Evolutionary conservation across 441 rosid species (phyloP), one percentile per base, ranked within the genome.

Genomic region (Gossypium armourianum): DNA sequence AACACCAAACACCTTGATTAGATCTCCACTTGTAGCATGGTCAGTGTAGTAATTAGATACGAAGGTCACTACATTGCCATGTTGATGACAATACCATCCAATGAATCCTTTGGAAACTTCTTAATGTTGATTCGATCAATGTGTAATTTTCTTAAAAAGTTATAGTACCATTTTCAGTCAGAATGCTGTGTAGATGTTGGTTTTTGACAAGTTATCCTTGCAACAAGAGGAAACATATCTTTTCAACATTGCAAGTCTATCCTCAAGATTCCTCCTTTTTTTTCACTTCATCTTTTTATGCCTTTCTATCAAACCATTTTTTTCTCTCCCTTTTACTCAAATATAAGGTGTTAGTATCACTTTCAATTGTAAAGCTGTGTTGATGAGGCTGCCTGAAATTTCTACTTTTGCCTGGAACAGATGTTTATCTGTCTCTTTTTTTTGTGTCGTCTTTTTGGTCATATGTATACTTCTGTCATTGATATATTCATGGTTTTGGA

Each of bases 401-500:
- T 64, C 69, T 45, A 26, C 36, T 21, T 47, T 45, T 47, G 56
- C 36, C 13, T 21, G 56, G 56, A 64, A 47, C 24, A 21, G 56
- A n/a, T 2, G 56, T 45, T 47, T 45, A 13, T 64, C 56, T 64
- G 13, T 1, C 29, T 47, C 26, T 62, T 62, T 19, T 9, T 62
- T 29, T 15, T 63, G 36, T 64, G 6, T n/a, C 4, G 20, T n/a
- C 6, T 47, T 9, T 13, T 29, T 12, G 36, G 13, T 32, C 55
- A 2, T 43, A 21, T 8, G 9, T n/a, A 23, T 64, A 12, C 21
- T 47, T 23, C 17, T 43, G 1, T 64, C 55, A 45, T 20, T 20
- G 6, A 63, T 63, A 43, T 47, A 47, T 64, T 21, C 56, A 47
- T 64, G 69, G 56, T 47, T 64, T 47, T 47, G 55, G 40, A 21